Conservation (phyloP, 495 filamentous ascomycete genomes). For the Antarctomyces pellizariae region DNA sequence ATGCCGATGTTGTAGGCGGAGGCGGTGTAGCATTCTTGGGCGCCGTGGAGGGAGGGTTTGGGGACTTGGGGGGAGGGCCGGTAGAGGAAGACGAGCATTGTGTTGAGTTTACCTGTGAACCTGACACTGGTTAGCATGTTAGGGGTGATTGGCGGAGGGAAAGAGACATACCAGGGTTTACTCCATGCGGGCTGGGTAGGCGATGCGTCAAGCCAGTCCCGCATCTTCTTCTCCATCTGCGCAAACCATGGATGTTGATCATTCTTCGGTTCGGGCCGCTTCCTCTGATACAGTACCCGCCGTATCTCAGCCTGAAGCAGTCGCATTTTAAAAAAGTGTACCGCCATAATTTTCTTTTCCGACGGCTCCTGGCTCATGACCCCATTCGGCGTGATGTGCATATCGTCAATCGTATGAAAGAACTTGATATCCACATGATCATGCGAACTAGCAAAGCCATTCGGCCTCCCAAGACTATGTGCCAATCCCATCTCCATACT, state of each 20-base stretch:
- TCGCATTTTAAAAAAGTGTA: conserved; percentile 86
- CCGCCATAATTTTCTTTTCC: conserved; percentile 60
- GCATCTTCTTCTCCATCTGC: conserved; percentile 52
- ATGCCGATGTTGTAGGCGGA: conserved; percentile 55
- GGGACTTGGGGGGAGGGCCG: conserved; percentile 80
- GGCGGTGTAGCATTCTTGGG: conserved; percentile 58
- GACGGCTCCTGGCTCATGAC: conserved; percentile 42
- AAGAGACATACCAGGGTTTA: conserved; percentile 23
- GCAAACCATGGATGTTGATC: conserved; percentile 70
- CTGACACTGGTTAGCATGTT: conserved; percentile 17
- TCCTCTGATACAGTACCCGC: conserved; percentile 59
- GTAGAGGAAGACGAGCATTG: conserved; percentile 64
- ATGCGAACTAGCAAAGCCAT: conserved; percentile 49
- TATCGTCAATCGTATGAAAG: conserved; percentile 56
- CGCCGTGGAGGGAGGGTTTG: conserved; percentile 50
- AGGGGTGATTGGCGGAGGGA: conserved; percentile 1
- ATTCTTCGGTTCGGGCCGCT: conserved; percentile 41
- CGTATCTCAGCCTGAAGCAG: conserved; percentile 70
- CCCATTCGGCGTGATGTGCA: conserved; percentile 56
- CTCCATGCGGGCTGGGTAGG: conserved; percentile 25
- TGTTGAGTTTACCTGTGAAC: conserved; percentile 57
- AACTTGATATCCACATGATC: conserved; percentile 67
- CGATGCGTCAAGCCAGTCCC: conserved; percentile 35
- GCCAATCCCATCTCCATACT: conserved; percentile 76
- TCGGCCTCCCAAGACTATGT: conserved; percentile 65